These are phyloP conservation scores for Sorghum bicolor DNA, from an alignment of 176 grass and related monocot genomes.

Conservation along the genomic window Sorghum_bicolor_NCBIv3 NC_012874.2:51627501-51628000, in stretches of 20 bases:
- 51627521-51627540: neutral
- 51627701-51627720: neutral
- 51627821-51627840: conserved; percentile 36
- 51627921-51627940: conserved; percentile 31
- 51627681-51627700: neutral
- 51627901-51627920: conserved; percentile 14
- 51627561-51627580: neutral
- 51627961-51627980: neutral
- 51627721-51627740: neutral
- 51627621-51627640: conserved; percentile 29
- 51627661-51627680: neutral
- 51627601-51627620: conserved; percentile 10
- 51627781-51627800: neutral
- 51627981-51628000: neutral
- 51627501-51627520: neutral
- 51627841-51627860: conserved; percentile 20
- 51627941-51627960: conserved; percentile 11
- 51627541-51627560: neutral
- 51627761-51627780: neutral
- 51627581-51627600: neutral
- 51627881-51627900: neutral
- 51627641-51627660: neutral
- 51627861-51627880: neutral
- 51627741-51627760: neutral
- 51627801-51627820: neutral